Base-by-base conservation (phyloP, 192 early-diverging fungal species). In the Chytriomyces sp. region DNA sequence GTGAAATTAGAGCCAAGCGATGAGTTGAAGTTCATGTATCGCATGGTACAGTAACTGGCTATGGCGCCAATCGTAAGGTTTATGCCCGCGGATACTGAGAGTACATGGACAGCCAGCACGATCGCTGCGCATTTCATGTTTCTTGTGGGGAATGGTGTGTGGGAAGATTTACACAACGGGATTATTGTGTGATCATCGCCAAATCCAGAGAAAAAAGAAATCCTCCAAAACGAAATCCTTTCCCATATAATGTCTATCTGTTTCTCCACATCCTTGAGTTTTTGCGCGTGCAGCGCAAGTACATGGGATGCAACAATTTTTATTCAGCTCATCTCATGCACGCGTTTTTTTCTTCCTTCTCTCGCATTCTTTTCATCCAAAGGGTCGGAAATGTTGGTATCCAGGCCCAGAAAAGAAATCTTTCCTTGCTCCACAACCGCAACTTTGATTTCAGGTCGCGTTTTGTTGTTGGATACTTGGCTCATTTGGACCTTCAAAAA, bases 1-100 rank as follows among this genome's bases (percentile, higher is more conserved):
- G 49, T 70, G 24, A 53, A 49, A 44, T 70, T 70, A 3, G 69
- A 11, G 20, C 49, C 69, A 16, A 70, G 48, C 8, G 69, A 70
- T 70, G 49, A 47, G 28, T 49, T 53, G 8, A 70, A 70, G 23
- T 24, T 7, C 10, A 70, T 16, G 28, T 70, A n/a, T 35, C 49
- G 69, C 3, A 70, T 23, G 24, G 46, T 5, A 28, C 69, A 70
- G 69, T 70, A 70, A 49, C 57, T 57, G 28, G 23, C 26, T 5
- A 70, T 23, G 24, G 35, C 53, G 13, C 69, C 69, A 23, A 57
- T 45, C 43, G 69, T 70, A 0, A 70, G 7, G 47, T 68, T 68
- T 13, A 64, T 4, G 63, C 35, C 35, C 3, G 35, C 35, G 35
- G 35, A 3, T 35, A 35, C 35, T 35, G 35, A 35, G 35, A 35